phyloP scores from a whole-genome alignment of 2,329 filamentous ascomycete genomes.

The Fusarium cicatricum region DNA sequence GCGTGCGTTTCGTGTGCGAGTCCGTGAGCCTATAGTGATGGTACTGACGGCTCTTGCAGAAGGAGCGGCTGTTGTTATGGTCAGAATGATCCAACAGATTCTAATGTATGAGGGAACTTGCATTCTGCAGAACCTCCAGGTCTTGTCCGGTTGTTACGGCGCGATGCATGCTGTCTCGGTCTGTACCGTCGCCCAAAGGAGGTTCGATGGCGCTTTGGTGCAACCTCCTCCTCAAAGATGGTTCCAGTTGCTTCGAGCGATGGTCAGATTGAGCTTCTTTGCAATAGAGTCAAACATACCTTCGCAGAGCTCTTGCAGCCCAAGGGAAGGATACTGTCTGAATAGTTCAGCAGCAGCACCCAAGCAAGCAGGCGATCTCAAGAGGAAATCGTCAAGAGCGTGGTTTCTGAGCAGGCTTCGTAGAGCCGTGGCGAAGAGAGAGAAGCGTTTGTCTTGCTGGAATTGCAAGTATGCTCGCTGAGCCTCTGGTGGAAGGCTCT shows the following conservation, averaged over 20 bases:
- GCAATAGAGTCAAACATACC: conserved; percentile 6
- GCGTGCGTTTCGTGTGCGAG: neutral
- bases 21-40: neutral
- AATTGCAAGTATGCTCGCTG: conserved; percentile 22
- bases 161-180: conserved; percentile 1
- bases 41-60: conserved; percentile 10
- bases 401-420: conserved; percentile 15
- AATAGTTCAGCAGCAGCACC: conserved; percentile 30
- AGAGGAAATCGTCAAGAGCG: conserved; percentile 35
- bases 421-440: conserved; percentile 20
- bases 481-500: conserved; percentile 24
- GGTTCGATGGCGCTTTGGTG: neutral
- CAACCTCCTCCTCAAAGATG: neutral
- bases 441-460: neutral
- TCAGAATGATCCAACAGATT: no score
- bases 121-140: neutral
- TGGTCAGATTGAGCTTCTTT: conserved; percentile 3
- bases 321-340: conserved; percentile 24
- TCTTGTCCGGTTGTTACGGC: neutral
- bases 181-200: neutral
- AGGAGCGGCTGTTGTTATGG: neutral
- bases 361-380: conserved; percentile 17
- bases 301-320: conserved; percentile 17
- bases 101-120: neutral
- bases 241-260: neutral